These are phyloP conservation scores for Aquilaria sinensis DNA, from an alignment of 345 rosid genomes.

Conservation along the genomic window DNA sequence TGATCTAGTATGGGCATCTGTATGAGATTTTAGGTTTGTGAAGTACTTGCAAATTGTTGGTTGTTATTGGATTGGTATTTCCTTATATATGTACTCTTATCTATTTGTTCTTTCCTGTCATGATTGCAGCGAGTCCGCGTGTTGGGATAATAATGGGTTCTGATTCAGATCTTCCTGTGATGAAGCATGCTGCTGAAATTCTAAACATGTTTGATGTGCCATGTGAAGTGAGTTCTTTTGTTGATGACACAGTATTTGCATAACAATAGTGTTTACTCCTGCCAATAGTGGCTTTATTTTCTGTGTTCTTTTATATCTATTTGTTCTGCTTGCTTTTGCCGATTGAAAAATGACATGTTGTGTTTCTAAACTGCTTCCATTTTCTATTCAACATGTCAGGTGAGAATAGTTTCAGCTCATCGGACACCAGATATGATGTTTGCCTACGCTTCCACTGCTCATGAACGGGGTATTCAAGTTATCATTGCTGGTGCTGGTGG, in stretches of 20 bases:
- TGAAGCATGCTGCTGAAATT: constrained; percentile 88
- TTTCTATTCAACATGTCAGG: constrained; percentile 30
- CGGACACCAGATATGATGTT: constrained; percentile 88
- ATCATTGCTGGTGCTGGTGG: constrained; percentile 99
- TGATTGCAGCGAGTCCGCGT: constrained; percentile 49
- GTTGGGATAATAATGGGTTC: constrained; percentile 97
- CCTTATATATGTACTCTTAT: not conserved
- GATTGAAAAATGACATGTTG: not conserved
- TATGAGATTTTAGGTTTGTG: too few relatives aligned
- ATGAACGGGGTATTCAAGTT: constrained; percentile 61
- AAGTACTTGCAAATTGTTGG: not conserved
- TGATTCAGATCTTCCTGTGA: constrained; percentile 92
- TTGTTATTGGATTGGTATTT: not conserved
- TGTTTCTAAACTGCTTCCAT: not conserved
- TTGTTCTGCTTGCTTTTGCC: too few relatives aligned
- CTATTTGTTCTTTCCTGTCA: not conserved
- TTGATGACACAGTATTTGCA: not conserved
- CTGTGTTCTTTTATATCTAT: too few relatives aligned
- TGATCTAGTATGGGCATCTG: too few relatives aligned
- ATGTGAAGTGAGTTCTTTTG: constrained; percentile 45
- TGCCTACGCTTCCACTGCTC: constrained; percentile 72
- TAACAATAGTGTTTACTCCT: not conserved
- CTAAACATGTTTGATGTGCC: constrained; percentile 62
- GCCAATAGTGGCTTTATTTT: too few relatives aligned
- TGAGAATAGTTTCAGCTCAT: constrained; percentile 85